These are phyloP conservation scores for Parasitella parasitica DNA, from an alignment of 371 early-diverging fungal genomes.

Conservation along the genomic window DNA sequence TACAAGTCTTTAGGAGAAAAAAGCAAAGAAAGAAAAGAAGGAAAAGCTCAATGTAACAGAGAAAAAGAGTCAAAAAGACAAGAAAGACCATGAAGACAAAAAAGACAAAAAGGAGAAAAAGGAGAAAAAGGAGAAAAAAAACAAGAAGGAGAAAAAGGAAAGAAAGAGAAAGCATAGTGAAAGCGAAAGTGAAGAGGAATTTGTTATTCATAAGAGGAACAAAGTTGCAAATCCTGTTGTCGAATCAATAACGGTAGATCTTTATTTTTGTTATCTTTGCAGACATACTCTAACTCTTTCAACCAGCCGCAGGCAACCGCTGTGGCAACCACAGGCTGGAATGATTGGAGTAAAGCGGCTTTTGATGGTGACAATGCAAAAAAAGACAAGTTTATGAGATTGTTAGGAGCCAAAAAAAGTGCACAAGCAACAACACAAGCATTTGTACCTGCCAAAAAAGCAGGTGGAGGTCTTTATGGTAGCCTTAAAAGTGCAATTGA, in stretches of 20 bases:
- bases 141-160: conserved; percentile 15
- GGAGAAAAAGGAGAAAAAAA: conserved; percentile 3
- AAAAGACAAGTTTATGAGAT: conserved; percentile 48
- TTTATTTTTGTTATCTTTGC: neutral
- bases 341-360: conserved; percentile 50
- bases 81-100: conserved; percentile 3
- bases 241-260: neutral
- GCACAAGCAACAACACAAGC: neutral
- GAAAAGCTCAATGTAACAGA: neutral
- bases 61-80: conserved; percentile 8
- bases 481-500: conserved; percentile 48
- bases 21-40: conserved; percentile 12
- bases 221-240: neutral
- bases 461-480: conserved; percentile 44
- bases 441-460: conserved; percentile 23
- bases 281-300: neutral
- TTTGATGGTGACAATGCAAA: conserved; percentile 47
- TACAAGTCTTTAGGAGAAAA: neutral
- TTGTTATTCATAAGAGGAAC: conserved; percentile 3
- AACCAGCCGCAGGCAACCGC: neutral
- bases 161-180: conserved; percentile 20
- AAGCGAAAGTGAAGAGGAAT: conserved; percentile 17
- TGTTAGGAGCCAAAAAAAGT: conserved; percentile 47
- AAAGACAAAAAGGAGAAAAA: conserved; percentile 7
- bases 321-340: conserved; percentile 31